Evolutionary conservation across 2,329 filamentous ascomycete genomes (phyloP).

Genomic region (Ambrosiella cleistominuta): DNA sequence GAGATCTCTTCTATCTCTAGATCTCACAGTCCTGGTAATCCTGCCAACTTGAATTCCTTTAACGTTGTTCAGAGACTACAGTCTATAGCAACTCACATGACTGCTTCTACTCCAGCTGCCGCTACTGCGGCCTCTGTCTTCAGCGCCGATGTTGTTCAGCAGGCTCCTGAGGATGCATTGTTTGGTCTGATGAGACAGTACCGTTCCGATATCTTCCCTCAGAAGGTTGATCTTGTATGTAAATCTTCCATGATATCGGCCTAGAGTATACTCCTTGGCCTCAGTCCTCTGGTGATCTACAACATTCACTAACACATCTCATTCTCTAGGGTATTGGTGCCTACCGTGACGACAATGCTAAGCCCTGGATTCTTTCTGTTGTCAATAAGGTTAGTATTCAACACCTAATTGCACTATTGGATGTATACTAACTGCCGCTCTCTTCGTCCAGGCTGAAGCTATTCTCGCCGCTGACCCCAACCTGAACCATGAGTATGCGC

Average conservation of each 20-base stretch:
- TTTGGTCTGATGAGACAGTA: slow-evolving; percentile 86
- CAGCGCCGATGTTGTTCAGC: slow-evolving; percentile 58
- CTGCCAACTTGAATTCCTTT: slow-evolving; percentile 23
- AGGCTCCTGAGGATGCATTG: slow-evolving; percentile 85
- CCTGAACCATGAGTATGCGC: slow-evolving; percentile 95
- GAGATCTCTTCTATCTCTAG: slow-evolving; percentile 15
- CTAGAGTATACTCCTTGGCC: no score
- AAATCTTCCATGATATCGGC: not conserved
- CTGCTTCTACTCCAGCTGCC: slow-evolving; percentile 16
- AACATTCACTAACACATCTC: not conserved
- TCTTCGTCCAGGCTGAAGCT: slow-evolving; percentile 56
- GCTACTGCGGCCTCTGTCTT: slow-evolving; percentile 43
- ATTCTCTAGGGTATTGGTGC: slow-evolving; percentile 54
- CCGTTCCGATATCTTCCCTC: slow-evolving; percentile 53
- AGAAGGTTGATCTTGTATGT: slow-evolving; percentile 83
- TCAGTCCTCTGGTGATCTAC: not conserved
- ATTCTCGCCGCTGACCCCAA: slow-evolving; percentile 74
- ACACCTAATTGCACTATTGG: not conserved
- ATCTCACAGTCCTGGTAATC: slow-evolving; percentile 18
- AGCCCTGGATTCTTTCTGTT: slow-evolving; percentile 92
- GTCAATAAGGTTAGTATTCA: slow-evolving; percentile 65
- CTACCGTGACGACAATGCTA: slow-evolving; percentile 86
- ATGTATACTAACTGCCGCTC: not conserved
- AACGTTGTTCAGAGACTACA: slow-evolving; percentile 34
- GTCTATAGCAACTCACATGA: slow-evolving; percentile 46